Percentiles rank a stretch among this genome's conserved stretches.
Conservation (phyloP, 768 basidiomycete genomes). For the Chiua virens region DNA sequence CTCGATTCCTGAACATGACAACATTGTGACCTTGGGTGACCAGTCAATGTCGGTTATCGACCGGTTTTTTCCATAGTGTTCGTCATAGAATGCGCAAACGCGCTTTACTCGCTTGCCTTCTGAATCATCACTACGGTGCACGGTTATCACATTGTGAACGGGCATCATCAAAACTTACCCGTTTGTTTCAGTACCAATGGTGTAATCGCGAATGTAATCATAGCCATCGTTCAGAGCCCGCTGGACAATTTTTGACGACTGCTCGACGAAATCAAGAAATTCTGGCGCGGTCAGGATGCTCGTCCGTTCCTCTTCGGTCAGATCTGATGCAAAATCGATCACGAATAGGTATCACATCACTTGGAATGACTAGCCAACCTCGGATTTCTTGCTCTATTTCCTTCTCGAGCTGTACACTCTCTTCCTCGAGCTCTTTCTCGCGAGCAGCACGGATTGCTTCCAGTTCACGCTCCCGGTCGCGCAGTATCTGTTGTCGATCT, state of each 20-base stretch:
- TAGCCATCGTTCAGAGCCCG: constrained; percentile 93
- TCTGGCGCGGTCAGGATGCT: constrained; percentile 86
- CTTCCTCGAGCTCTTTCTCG: constrained; percentile 80
- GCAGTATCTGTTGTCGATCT: constrained; percentile 68
- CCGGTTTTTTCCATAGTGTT: constrained; percentile 86
- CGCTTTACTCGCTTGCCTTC: constrained; percentile 88
- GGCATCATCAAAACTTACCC: constrained; percentile 51
- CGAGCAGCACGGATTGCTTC: constrained; percentile 68
- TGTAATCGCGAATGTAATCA: constrained; percentile 96
- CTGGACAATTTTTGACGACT: constrained; percentile 93
- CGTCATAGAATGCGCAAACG: constrained; percentile 94
- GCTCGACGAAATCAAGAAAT: constrained; percentile 91
- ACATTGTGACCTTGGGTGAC: constrained; percentile 81
- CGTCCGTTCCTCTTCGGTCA: constrained; percentile 82
- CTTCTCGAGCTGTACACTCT: constrained; percentile 78
- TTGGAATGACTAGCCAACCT: constrained; percentile 42
- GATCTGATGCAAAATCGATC: constrained; percentile 45
- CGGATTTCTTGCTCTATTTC: constrained; percentile 87
- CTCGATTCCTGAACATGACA: not conserved
- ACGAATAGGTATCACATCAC: not conserved
- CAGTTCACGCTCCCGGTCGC: constrained; percentile 61
- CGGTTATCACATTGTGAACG: constrained; percentile 5
- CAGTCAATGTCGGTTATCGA: constrained; percentile 97
- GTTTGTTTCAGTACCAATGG: constrained; percentile 81
- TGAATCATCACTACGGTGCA: constrained; percentile 68